Evolutionary conservation across 1,284 basidiomycete species (phyloP).

Genomic region (Puccinia sorghi): DNA sequence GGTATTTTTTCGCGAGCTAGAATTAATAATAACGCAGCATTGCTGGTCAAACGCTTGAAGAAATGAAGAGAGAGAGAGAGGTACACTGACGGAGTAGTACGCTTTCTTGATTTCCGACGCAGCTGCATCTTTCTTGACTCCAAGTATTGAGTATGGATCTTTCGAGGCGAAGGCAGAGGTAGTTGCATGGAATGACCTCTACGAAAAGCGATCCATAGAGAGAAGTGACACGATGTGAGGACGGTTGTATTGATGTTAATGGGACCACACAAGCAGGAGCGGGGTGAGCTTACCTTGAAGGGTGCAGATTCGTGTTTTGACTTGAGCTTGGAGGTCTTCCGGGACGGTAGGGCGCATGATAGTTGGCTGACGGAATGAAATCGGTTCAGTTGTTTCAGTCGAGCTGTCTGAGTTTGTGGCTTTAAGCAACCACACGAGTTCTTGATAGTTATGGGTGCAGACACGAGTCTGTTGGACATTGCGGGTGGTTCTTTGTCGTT

Average conservation of each 20-base stretch:
- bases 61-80: conserved; percentile 45
- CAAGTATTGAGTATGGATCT: conserved; percentile 87
- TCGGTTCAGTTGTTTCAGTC: not conserved
- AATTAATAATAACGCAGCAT: conserved; percentile 39
- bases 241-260: not conserved
- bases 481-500: not conserved
- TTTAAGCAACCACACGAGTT: conserved; percentile 27
- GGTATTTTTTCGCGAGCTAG: conserved; percentile 94
- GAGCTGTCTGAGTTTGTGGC: conserved; percentile 3
- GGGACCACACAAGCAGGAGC: not conserved
- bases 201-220: not conserved
- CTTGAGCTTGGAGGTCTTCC: not conserved
- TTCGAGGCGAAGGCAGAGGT: conserved; percentile 67
- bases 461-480: conserved; percentile 6
- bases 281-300: not conserved
- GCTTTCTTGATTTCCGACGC: conserved; percentile 91
- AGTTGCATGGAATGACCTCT: conserved; percentile 68
- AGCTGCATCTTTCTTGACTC: conserved; percentile 80
- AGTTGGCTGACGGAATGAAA: conserved; percentile 11
- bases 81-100: conserved; percentile 78
- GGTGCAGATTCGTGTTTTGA: not conserved
- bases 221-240: not conserved
- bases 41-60: not conserved
- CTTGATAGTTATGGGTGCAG: conserved; percentile 7
- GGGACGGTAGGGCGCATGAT: not conserved